A percentile compares a stretch with the other conserved stretches of the same genome.
Evolutionary conservation across 495 filamentous ascomycete species (phyloP).

Genomic region (Lentithecium fluviatile): DNA sequence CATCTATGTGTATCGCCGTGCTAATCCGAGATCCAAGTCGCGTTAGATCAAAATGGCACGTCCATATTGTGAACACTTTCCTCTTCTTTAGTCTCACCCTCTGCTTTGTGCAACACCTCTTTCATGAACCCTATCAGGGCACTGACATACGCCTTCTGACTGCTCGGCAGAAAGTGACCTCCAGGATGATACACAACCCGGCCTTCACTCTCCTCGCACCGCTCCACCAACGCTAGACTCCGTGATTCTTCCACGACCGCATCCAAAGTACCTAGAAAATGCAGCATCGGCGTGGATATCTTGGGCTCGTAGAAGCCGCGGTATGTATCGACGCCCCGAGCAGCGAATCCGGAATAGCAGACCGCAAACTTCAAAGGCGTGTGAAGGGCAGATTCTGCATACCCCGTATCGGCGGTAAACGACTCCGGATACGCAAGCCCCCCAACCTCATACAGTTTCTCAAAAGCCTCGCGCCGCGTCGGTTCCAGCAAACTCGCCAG

Average conservation of each 20-base stretch:
- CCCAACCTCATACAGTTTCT: conserved; percentile 34
- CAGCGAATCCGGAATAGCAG: conserved; percentile 75
- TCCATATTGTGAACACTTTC: conserved; percentile 63
- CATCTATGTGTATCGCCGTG: conserved; percentile 19
- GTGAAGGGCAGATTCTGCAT: conserved; percentile 52
- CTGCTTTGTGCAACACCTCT: conserved; percentile 51
- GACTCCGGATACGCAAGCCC: conserved; percentile 51
- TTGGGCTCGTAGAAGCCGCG: conserved; percentile 70
- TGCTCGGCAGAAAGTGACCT: conserved; percentile 82
- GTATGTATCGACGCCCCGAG: conserved; percentile 58
- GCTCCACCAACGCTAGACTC: conserved; percentile 62
- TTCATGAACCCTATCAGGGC: conserved; percentile 72
- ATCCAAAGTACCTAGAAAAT: conserved; percentile 83
- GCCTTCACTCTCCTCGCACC: conserved; percentile 59
- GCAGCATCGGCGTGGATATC: conserved; percentile 74
- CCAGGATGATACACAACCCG: conserved; percentile 81
- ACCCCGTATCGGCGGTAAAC: conserved; percentile 48
- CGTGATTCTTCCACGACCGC: conserved; percentile 79
- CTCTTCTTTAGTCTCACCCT: conserved; percentile 39
- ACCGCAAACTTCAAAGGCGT: conserved; percentile 74
- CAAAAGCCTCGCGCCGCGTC: conserved; percentile 51
- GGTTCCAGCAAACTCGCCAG: conserved; percentile 68
- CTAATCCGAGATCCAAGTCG: conserved; percentile 3
- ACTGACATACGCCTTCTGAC: conserved; percentile 73
- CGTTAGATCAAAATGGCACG: conserved; percentile 25